Conservation (phyloP, 2,329 filamentous ascomycete species). For the Coleophoma eucalyptorum region DNA sequence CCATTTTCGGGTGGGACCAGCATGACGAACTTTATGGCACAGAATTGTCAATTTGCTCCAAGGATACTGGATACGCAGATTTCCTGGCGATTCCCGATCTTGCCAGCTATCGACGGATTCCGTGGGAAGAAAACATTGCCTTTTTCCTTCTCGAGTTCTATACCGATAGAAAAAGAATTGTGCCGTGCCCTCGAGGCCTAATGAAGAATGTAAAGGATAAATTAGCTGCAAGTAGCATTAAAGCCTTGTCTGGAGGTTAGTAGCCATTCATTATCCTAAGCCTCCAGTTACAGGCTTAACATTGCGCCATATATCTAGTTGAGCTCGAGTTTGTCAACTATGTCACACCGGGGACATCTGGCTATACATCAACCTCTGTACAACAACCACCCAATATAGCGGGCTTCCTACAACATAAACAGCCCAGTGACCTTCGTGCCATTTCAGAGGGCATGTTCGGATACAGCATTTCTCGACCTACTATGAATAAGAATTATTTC, state of each 20-base stretch:
- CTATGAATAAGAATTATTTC: conserved; percentile 90
- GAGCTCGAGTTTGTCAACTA: conserved; percentile 98
- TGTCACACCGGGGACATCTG: too few relatives aligned
- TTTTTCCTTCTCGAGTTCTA: conserved; percentile 80
- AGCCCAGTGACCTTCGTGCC: conserved; percentile 67
- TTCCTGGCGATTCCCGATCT: conserved; percentile 80
- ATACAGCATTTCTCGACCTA: conserved; percentile 81
- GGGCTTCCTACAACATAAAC: conserved; percentile 68
- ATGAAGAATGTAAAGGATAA: conserved; percentile 66
- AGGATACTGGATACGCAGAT: conserved; percentile 85
- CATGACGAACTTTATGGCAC: conserved; percentile 86
- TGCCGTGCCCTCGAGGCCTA: conserved; percentile 75
- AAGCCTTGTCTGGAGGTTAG: conserved; percentile 86
- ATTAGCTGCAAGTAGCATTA: conserved; percentile 62
- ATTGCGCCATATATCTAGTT: conserved; percentile 43
- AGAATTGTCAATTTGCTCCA: conserved; percentile 84
- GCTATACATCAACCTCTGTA: conserved; percentile 70
- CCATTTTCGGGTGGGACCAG: conserved; percentile 97
- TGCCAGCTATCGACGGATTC: conserved; percentile 73
- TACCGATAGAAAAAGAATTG: conserved; percentile 70
- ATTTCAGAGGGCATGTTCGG: conserved; percentile 95
- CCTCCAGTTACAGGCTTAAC: background rate
- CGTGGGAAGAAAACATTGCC: conserved; percentile 84
- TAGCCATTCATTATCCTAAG: too few relatives aligned
- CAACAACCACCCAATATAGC: conserved; percentile 68